Evolutionary conservation across 805 yeast species (phyloP), one percentile per base, ranked within the genome.

Genomic region (Starmerella powellii): DNA sequence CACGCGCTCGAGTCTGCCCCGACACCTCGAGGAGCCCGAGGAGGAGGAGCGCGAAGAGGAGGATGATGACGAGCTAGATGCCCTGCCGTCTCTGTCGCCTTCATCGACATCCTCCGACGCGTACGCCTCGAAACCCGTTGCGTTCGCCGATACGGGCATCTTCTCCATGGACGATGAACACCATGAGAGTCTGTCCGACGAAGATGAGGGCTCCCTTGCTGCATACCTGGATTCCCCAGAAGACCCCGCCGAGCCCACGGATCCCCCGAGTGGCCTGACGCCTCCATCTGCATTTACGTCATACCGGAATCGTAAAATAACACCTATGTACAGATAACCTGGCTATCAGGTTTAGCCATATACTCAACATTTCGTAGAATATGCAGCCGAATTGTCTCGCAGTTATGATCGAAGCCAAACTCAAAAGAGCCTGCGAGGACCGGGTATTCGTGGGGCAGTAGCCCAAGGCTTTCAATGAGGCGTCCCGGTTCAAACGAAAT

Each of bases 391-490:
- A 61, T 49, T 10, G 29, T 27, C n/a, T 47, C 42, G 51, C 63
- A 58, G 19, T 44, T 46, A 6, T 38, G 24, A 32, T 44, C 52
- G 40, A 61, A 56, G 21, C 54, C 57, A 37, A 60, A 61, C 50
- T 59, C 63, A 40, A 61, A 60, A 28, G 57, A 51, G n/a, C 64
- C 64, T 12, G 60, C 58, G 20, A 61, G 46, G 16, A 59, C 57
- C 3, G 63, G 63, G 46, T 53, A 57, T 48, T 59, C 64, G 31
- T 55, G 55, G 1, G 63, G 61, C n/a, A 53, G 45, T 29, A 59
- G 45, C 12, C 55, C 56, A 30, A 59, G 46, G 31, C 48, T 44
- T 11, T 51, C 44, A 31, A 55, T 54, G 8, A 58, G 42, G 20
- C 47, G 30, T 32, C 56, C 56, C 18, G 52, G 51, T 41, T 38